phyloP scores from a whole-genome alignment of 306 rosid species.

The Gastrolobium villosum region DNA sequence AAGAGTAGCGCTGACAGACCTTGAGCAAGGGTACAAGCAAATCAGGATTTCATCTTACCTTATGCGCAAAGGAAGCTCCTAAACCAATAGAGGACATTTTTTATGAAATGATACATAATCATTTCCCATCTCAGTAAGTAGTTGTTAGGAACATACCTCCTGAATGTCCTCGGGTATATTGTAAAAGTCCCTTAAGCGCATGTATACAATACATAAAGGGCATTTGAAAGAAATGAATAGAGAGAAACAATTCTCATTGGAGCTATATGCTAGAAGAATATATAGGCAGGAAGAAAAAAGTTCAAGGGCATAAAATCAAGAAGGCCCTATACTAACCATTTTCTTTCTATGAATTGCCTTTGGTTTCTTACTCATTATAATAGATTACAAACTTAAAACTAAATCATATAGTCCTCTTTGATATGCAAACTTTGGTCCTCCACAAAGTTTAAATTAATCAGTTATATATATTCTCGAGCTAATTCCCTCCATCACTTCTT shows the following conservation, averaged over 20 bases:
- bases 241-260: conserved; percentile 24
- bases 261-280: conserved; percentile 25
- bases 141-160: conserved; percentile 23
- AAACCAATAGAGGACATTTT: no score
- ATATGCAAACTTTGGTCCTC: not conserved
- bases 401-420: conserved; percentile 13
- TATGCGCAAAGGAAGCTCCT: no score
- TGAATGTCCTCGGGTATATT: conserved; percentile 7
- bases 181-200: conserved; percentile 13
- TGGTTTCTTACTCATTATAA: conserved; percentile 18
- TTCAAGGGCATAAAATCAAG: not conserved
- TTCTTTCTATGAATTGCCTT: conserved; percentile 8
- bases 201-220: not conserved
- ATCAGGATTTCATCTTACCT: no score
- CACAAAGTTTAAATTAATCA: conserved; percentile 4
- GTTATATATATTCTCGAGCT: not conserved
- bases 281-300: not conserved
- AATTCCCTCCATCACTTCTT: not conserved
- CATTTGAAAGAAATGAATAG: conserved; percentile 4
- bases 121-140: not conserved
- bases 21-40: no score
- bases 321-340: not conserved
- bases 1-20: no score
- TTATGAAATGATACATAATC: not conserved
- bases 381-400: conserved; percentile 34